Evolutionary conservation across 2,329 filamentous ascomycete genomes (phyloP), one percentile per base, ranked within the genome.

Genomic region (Drechslerella coelobrocha): DNA sequence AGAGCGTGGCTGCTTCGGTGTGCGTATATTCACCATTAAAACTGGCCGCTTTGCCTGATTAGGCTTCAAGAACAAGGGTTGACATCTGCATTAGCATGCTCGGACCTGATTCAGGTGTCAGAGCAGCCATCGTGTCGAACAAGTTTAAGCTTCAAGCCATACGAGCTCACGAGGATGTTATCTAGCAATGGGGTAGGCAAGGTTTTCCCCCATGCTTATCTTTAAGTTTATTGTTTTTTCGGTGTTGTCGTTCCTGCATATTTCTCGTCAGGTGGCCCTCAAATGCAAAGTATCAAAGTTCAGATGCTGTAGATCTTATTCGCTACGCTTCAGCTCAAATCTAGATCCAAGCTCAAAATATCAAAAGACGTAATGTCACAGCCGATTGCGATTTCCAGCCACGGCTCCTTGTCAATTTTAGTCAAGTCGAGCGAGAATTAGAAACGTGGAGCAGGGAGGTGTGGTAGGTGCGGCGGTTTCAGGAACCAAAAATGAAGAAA

Each of bases 331-430:
- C 51, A 52, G 29, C 21, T 62, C 27, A 9, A 23, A 5, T 27
- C 48, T 9, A 27, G 37, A 31, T 21, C 48, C 19, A 51, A 21
- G 31, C 24, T 39, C 34, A 50, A n/a, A 10, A 21, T 43, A 23
- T 19, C 50, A 61, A 59, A 56, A 56, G 65, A 57, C 57, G 52
- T 56, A 61, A 69, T 56, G 56, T 56, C 55, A 24, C 50, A 51
- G 50, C 48, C 55, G 55, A 37, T 53, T 54, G 39, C 62, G 52
- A 41, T 54, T 61, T 17, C 55, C 31, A 41, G 34, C 52, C 52
- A 61, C 39, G 54, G 17, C 27, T 12, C 37, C 31, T 41, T 24
- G 51, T 34, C 50, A 41, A 26, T 45, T 51, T 61, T 27, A 26
- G 51, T 24, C 51, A 68, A 41, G 54, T 19, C 43, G 43, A 27